A percentile compares a stretch with the other conserved stretches of the same genome.
Evolutionary conservation across 2,329 filamentous ascomycete species (phyloP).

Genomic region (Talaromyces sp.): DNA sequence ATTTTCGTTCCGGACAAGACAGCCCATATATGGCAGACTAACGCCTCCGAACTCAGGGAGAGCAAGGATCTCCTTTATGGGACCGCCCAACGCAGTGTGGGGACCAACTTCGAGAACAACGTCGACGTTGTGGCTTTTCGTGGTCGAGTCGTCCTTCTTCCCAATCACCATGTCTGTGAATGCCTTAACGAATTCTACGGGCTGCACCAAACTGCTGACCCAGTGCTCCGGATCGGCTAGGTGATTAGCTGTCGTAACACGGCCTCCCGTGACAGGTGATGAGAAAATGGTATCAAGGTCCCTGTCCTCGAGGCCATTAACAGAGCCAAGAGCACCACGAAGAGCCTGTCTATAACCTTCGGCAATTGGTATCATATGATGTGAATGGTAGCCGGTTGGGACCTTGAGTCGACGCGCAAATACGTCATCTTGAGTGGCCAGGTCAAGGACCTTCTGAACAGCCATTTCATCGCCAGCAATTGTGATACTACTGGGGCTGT

Average conservation of each 20-base stretch:
- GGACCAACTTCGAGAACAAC: constrained; percentile 37
- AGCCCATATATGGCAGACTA: not conserved
- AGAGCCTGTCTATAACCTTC: too few relatives aligned
- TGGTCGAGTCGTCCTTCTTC: not conserved
- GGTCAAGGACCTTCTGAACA: not conserved
- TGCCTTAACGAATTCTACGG: constrained; percentile 5
- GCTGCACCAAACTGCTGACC: constrained; percentile 6
- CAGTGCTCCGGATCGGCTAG: constrained; percentile 5
- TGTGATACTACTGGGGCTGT: not conserved
- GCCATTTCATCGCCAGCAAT: not conserved
- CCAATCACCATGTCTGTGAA: not conserved
- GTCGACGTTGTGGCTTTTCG: constrained; percentile 16
- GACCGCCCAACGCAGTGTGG: constrained; percentile 39
- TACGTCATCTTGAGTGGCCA: not conserved
- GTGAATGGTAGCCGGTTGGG: not conserved
- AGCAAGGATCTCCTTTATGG: constrained; percentile 19
- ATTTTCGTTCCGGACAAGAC: constrained; percentile 8
- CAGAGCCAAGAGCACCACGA: too few relatives aligned
- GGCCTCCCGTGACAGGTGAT: constrained; percentile 2
- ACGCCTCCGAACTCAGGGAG: constrained; percentile 1
- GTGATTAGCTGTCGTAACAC: not conserved
- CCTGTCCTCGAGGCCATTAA: too few relatives aligned
- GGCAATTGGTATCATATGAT: not conserved
- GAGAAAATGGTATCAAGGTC: too few relatives aligned
- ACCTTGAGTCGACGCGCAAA: not conserved